Evolutionary conservation across 1,139 yeast genomes (phyloP).

Genomic region (Scheffersomyces illinoinensis): DNA sequence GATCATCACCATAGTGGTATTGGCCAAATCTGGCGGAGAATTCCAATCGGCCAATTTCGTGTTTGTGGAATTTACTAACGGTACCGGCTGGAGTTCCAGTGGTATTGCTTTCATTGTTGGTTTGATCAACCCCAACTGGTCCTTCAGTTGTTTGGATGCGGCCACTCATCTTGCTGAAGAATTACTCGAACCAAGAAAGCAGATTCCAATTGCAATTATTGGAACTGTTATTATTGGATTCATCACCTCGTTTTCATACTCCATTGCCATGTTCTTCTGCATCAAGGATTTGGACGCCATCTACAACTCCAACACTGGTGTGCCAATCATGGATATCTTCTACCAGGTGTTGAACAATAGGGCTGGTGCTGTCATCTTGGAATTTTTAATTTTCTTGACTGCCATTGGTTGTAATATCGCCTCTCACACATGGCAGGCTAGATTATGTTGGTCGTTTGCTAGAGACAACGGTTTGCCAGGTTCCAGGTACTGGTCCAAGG

Average conservation of each 20-base stretch:
- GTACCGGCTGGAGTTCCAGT: constrained; percentile 42
- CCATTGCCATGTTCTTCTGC: constrained; percentile 45
- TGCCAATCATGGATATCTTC: constrained; percentile 44
- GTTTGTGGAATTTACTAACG: constrained; percentile 36
- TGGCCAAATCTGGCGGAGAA: constrained; percentile 37
- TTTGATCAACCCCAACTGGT: constrained; percentile 46
- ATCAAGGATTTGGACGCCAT: constrained; percentile 34
- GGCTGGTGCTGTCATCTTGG: constrained; percentile 41
- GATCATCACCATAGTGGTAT: constrained; percentile 37
- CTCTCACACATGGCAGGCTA: constrained; percentile 46
- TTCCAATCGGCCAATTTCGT: constrained; percentile 40
- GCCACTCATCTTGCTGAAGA: constrained; percentile 48
- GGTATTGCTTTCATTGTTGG: constrained; percentile 49
- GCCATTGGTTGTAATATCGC: constrained; percentile 45
- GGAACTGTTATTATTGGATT: constrained; percentile 46
- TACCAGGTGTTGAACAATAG: constrained; percentile 37
- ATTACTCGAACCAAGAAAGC: constrained; percentile 36
- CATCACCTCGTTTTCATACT: constrained; percentile 38
- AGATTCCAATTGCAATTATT: constrained; percentile 43
- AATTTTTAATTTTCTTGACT: constrained; percentile 35
- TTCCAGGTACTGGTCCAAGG: constrained; percentile 33
- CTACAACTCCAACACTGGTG: constrained; percentile 31
- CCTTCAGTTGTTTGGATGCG: constrained; percentile 44
- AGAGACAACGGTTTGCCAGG: constrained; percentile 46
- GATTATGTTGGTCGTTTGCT: constrained; percentile 30